Base-by-base conservation (phyloP, 352 stramenopile genomes). In the Globisporangium middletonii region DNA sequence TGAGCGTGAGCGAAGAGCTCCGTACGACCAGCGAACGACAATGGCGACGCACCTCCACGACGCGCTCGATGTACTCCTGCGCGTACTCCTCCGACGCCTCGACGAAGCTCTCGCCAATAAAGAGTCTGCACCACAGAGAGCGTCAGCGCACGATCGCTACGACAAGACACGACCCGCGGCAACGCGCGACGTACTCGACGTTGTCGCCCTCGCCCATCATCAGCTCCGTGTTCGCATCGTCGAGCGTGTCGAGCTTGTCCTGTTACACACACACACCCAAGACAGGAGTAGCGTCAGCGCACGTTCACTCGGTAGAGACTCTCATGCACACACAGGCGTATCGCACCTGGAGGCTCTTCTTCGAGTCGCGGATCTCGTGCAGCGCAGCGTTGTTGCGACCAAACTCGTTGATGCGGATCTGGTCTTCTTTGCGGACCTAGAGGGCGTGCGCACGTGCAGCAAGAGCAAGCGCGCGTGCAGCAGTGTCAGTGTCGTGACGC, bases 401-500 rank as follows among this genome's bases (percentile, higher is more conserved):
- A 73, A 99, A 99, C 70, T 98, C 93, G 73, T 99, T 99, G 68
- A 99, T 99, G 50, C 87, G 84, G 65, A 97, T 69, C 79, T 99
- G 96, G 78, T 99, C 96, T 74, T 98, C 91, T 60, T 86, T 83
- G 52, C 94, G 89, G 53, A 99, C 95, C 88, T 99, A 35, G 33
- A 12, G 33, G 4, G 33, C 7, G 23, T 23, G 7, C 7, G 7
- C 11, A 38, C 11, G 33, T 11, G 41, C 46, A 30, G 30, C 56
- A n/a, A 52, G 4, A 47, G 3, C 43, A n/a, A 46, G 11, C 12
- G 13, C 15, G 15, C 11, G 27, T 11, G 33, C 1, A 38, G 33
- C 33, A 11, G 11, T 38, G 7, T 7, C 33, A 38, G 33, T 9
- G 33, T 38, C 6, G 4, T 38, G 33, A 12, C 7, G 7, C 7